phyloP scores from a whole-genome alignment of 2,329 filamentous ascomycete species.

The Fusarium avenaceum region DNA sequence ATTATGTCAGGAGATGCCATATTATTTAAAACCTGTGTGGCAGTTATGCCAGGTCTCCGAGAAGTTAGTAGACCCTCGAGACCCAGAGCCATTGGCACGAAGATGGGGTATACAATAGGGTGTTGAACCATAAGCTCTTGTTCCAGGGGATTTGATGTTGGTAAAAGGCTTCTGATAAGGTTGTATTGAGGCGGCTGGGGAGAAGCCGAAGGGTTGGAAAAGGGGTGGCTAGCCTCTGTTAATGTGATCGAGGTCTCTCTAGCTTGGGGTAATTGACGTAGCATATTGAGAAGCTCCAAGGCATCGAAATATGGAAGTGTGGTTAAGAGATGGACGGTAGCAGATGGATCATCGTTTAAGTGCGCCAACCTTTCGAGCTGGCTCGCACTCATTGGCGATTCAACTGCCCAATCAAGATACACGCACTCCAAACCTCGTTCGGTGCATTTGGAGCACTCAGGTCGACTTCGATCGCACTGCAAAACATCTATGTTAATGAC shows the following conservation, averaged over 20 bases:
- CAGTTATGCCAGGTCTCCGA: neutral
- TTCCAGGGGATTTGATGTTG: neutral
- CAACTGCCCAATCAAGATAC: neutral
- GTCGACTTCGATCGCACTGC: constrained; percentile 4
- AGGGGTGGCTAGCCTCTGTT: too few species aligned
- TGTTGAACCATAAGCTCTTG: constrained; percentile 11
- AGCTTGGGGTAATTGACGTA: neutral
- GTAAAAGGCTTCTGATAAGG: neutral
- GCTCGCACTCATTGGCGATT: neutral
- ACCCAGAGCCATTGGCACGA: neutral
- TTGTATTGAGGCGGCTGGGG: neutral
- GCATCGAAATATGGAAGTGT: constrained; percentile 10
- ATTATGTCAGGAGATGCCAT: neutral
- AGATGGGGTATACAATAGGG: neutral
- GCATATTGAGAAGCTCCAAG: neutral
- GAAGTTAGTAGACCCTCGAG: neutral
- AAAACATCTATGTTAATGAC: too few species aligned
- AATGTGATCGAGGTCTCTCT: neutral
- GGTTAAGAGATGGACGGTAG: neutral
- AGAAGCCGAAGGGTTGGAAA: neutral
- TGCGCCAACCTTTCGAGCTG: neutral
- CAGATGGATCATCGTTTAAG: neutral
- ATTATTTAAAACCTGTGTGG: neutral
- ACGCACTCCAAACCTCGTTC: neutral
- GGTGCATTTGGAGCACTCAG: neutral